These are phyloP conservation scores for Begonia masoniana DNA, from an alignment of 306 rosid genomes.

Conservation along the genomic window DNA sequence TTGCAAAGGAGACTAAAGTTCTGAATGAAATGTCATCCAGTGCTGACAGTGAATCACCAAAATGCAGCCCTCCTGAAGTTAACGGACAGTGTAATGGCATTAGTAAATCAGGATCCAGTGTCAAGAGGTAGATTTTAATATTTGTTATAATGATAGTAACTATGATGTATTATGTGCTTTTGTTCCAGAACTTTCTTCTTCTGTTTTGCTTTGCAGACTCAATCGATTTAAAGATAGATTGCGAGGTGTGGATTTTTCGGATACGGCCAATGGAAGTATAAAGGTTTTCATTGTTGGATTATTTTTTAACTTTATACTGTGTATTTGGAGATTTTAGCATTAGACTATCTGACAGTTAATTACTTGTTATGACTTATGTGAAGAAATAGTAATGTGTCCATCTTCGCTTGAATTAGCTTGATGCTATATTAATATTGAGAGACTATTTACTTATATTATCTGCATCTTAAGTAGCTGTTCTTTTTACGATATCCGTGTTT, in stretches of 20 bases:
- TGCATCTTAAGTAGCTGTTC: too few relatives aligned
- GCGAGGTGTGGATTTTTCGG: slow-evolving; percentile 17
- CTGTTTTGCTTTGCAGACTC: slow-evolving; percentile 27
- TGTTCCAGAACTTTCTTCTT: background rate
- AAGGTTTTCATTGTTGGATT: slow-evolving; percentile 35
- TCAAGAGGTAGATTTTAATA: slow-evolving; percentile 35
- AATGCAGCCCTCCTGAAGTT: slow-evolving; percentile 14
- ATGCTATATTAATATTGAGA: too few relatives aligned
- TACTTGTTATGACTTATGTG: too few relatives aligned
- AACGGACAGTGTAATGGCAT: slow-evolving; percentile 22
- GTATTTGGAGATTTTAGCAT: too few relatives aligned
- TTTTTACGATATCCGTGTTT: too few relatives aligned
- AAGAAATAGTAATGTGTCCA: too few relatives aligned
- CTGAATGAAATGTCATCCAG: slow-evolving; percentile 29
- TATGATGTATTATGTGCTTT: slow-evolving; percentile 2
- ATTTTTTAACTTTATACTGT: too few relatives aligned
- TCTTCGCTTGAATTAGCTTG: too few relatives aligned
- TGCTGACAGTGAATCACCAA: slow-evolving; percentile 18
- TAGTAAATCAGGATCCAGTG: slow-evolving; percentile 15
- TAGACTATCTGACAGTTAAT: too few relatives aligned
- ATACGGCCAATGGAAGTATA: slow-evolving; percentile 21
- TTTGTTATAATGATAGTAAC: slow-evolving; percentile 11
- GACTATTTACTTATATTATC: too few relatives aligned
- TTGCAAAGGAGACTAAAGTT: slow-evolving; percentile 19
- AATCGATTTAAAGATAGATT: slow-evolving; percentile 33